Evolutionary conservation across 2,329 filamentous ascomycete species (phyloP).

Genomic region (Coniochaeta pulveracea): DNA sequence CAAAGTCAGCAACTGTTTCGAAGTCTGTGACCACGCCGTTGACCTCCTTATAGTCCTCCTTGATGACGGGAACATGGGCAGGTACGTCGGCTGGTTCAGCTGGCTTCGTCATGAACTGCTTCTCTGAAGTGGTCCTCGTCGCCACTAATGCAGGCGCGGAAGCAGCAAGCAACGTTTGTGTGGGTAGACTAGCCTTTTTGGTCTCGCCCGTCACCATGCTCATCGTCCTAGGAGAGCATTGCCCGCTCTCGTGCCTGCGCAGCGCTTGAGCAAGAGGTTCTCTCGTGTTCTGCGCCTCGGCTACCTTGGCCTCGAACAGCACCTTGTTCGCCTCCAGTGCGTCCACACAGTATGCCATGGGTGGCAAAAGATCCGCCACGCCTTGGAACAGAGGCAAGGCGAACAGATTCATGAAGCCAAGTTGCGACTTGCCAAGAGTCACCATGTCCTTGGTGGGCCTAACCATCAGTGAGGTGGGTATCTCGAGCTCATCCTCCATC

Average conservation of each 20-base stretch:
- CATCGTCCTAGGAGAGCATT: slow-evolving; percentile 31
- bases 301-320: slow-evolving; percentile 59
- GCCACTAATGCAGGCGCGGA: slow-evolving; percentile 8
- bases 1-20: slow-evolving; percentile 34
- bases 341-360: slow-evolving; percentile 71
- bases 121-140: slow-evolving; percentile 12
- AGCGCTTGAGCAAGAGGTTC: slow-evolving; percentile 20
- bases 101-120: slow-evolving; percentile 15
- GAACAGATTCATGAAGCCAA: slow-evolving; percentile 95
- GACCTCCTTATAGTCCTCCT: slow-evolving; percentile 26
- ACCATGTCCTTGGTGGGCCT: slow-evolving; percentile 73
- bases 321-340: slow-evolving; percentile 70
- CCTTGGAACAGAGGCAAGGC: slow-evolving; percentile 85
- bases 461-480: slow-evolving; percentile 78
- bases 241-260: background rate
- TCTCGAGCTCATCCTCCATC: slow-evolving; percentile 82
- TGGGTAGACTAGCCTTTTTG: slow-evolving; percentile 3
- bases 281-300: slow-evolving; percentile 46
- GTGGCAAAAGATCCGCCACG: slow-evolving; percentile 75
- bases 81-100: slow-evolving; percentile 18
- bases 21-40: slow-evolving; percentile 33
- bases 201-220: slow-evolving; percentile 20
- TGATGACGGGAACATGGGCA: slow-evolving; percentile 19
- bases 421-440: slow-evolving; percentile 77
- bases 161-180: slow-evolving; percentile 3